Evolutionary conservation across 495 filamentous ascomycete genomes (phyloP).

Genomic region (Penicillium maclennaniae): DNA sequence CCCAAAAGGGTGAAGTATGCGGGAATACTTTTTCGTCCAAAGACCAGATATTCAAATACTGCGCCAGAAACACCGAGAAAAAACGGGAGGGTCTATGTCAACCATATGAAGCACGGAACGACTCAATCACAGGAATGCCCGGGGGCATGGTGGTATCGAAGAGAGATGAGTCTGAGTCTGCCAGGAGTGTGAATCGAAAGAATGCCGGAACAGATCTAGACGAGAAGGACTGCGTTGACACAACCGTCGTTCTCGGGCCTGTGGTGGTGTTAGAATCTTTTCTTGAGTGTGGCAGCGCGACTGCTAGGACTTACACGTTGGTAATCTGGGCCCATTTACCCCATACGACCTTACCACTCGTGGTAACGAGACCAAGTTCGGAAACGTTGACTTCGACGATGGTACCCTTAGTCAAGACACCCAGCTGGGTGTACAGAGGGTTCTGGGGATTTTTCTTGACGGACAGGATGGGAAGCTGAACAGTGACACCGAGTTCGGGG

Average conservation of each 20-base stretch:
- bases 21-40: conserved; percentile 27
- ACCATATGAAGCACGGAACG: conserved; percentile 19
- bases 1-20: conserved; percentile 15
- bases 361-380: conserved; percentile 88
- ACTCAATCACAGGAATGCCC: conserved; percentile 20
- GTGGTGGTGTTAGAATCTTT: not conserved
- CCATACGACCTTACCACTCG: conserved; percentile 91
- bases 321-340: conserved; percentile 72
- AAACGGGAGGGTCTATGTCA: conserved; percentile 20
- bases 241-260: conserved; percentile 24
- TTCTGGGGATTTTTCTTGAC: conserved; percentile 99
- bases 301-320: conserved; percentile 48
- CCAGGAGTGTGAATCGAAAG: conserved; percentile 8
- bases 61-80: conserved; percentile 30
- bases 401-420: conserved; percentile 90
- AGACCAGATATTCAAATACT: conserved; percentile 19
- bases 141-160: conserved; percentile 26
- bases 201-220: conserved; percentile 13
- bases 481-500: conserved; percentile 80
- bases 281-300: not conserved
- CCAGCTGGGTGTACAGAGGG: conserved; percentile 90
- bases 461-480: conserved; percentile 86
- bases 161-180: conserved; percentile 14
- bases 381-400: conserved; percentile 95
- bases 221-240: conserved; percentile 30